These are phyloP conservation scores for Lentithecium fluviatile DNA, from an alignment of 495 filamentous ascomycete species.

Conservation along the genomic window DNA sequence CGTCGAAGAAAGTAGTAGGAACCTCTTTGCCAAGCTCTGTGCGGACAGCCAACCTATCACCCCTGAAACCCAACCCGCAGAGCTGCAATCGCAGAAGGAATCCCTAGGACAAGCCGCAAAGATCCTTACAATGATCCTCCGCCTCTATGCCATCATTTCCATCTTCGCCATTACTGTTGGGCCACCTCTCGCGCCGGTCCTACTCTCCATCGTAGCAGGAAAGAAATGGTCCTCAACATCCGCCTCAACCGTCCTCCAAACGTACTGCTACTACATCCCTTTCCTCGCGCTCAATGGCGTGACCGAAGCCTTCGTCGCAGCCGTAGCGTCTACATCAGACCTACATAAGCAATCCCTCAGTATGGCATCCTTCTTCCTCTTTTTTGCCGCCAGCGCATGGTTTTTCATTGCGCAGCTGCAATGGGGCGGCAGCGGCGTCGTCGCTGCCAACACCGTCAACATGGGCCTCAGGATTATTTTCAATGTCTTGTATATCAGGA, in stretches of 20 bases:
- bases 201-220: conserved; percentile 73
- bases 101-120: conserved; percentile 42
- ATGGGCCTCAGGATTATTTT: conserved; percentile 80
- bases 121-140: conserved; percentile 55
- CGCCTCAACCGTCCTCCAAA: conserved; percentile 67
- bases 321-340: conserved; percentile 68
- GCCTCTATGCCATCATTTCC: conserved; percentile 66
- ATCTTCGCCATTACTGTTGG: conserved; percentile 65
- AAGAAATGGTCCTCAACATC: conserved; percentile 63
- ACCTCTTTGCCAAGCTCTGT: conserved; percentile 74
- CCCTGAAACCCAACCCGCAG: conserved; percentile 25
- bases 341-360: conserved; percentile 72
- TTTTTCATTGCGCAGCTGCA: conserved; percentile 63
- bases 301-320: conserved; percentile 86
- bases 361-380: conserved; percentile 76
- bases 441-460: conserved; percentile 81
- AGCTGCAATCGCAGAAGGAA: conserved; percentile 21
- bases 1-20: conserved; percentile 86
- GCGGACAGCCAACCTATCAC: conserved; percentile 11
- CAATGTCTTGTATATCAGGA: conserved; percentile 68
- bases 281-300: conserved; percentile 90
- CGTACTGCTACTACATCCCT: conserved; percentile 90
- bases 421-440: conserved; percentile 74
- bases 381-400: conserved; percentile 70
- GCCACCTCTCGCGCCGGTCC: conserved; percentile 67